These are phyloP conservation scores for Dillenia suffruticosa DNA, from an alignment of 164 flowering plant genomes.

Conservation along the genomic window DNA sequence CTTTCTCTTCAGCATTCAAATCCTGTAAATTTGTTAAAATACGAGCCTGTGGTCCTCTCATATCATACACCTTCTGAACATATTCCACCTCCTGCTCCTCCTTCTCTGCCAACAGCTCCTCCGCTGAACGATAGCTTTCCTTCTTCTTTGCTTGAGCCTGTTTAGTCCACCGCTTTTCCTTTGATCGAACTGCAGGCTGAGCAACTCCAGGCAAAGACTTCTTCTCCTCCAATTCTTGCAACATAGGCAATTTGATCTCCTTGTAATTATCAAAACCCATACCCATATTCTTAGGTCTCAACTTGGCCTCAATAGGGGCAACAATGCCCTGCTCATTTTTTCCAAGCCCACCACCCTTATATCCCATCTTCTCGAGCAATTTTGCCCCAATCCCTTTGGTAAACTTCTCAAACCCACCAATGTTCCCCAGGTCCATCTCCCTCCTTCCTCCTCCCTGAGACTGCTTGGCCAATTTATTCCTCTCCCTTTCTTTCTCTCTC, in stretches of 20 bases:
- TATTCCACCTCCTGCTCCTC: conserved; percentile 56
- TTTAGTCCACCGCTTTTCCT: conserved; percentile 58
- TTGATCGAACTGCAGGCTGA: conserved; percentile 14
- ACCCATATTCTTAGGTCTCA: conserved; percentile 82
- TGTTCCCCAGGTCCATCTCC: conserved; percentile 25
- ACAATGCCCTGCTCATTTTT: conserved; percentile 84
- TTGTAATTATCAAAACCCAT: conserved; percentile 78
- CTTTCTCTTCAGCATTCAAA: conserved; percentile 71
- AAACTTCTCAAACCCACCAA: conserved; percentile 69
- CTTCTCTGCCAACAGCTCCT: conserved; percentile 66
- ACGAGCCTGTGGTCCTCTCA: conserved; percentile 93
- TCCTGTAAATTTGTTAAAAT: conserved; percentile 75
- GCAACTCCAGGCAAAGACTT: conserved; percentile 17
- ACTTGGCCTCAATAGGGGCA: conserved; percentile 68
- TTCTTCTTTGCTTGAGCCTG: conserved; percentile 34
- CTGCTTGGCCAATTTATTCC: conserved; percentile 27
- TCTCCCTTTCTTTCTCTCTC: conserved; percentile 50
- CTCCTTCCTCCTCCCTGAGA: conserved; percentile 21
- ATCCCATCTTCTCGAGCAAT: conserved; percentile 82
- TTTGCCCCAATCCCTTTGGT: conserved; percentile 83
- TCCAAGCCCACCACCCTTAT: conserved; percentile 92
- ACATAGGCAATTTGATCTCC: conserved; percentile 37
- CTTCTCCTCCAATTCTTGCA: conserved; percentile 42
- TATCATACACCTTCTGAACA: conserved; percentile 78
- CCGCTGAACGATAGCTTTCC: conserved; percentile 50